A percentile compares a stretch with the other conserved stretches of the same genome.
Evolutionary conservation across 768 basidiomycete genomes (phyloP).

Genomic region (Tylopilus plumbeoviolaceoides): DNA sequence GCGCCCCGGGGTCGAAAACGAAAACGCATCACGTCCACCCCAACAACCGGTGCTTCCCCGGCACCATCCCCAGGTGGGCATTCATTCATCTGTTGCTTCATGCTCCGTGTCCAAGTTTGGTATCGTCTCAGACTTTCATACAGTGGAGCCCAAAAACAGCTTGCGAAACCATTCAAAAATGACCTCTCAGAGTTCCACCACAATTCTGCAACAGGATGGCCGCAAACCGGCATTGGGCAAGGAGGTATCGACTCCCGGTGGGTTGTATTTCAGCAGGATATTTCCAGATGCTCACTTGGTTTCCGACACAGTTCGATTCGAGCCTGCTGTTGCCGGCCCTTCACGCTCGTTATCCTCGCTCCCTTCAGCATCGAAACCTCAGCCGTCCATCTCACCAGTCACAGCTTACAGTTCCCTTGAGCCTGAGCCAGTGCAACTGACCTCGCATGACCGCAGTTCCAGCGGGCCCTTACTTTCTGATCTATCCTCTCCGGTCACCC

Average conservation of each 20-base stretch:
- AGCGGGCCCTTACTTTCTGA: conserved; percentile 9
- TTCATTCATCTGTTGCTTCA: conserved; percentile 9
- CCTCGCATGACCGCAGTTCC: neutral
- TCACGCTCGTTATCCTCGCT: conserved; percentile 9
- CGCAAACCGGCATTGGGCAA: neutral
- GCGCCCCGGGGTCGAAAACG: conserved; percentile 18
- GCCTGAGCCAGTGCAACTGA: conserved; percentile 3
- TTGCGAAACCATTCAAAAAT: conserved; percentile 7
- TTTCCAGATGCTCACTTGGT: conserved; percentile 6
- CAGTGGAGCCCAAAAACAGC: conserved; percentile 3
- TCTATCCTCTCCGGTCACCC: conserved; percentile 19
- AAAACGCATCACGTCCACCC: conserved; percentile 22
- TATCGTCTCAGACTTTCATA: too few relatives aligned
- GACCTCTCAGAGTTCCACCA: conserved; percentile 4
- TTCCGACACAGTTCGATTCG: conserved; percentile 9
- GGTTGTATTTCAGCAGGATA: neutral
- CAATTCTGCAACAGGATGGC: conserved; percentile 2
- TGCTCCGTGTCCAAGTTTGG: conserved; percentile 5
- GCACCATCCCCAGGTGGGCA: conserved; percentile 19
- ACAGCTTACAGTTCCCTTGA: conserved; percentile 10
- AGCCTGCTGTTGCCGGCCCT: conserved; percentile 1
- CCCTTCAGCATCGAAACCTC: conserved; percentile 9
- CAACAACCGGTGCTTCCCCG: conserved; percentile 3
- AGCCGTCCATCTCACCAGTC: neutral
- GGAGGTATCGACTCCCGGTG: conserved; percentile 12